Percentiles rank a stretch among this genome's conserved stretches.
Conservation (phyloP, 2,329 filamentous ascomycete species). For the Aspergillus puulaauensis region DNA sequence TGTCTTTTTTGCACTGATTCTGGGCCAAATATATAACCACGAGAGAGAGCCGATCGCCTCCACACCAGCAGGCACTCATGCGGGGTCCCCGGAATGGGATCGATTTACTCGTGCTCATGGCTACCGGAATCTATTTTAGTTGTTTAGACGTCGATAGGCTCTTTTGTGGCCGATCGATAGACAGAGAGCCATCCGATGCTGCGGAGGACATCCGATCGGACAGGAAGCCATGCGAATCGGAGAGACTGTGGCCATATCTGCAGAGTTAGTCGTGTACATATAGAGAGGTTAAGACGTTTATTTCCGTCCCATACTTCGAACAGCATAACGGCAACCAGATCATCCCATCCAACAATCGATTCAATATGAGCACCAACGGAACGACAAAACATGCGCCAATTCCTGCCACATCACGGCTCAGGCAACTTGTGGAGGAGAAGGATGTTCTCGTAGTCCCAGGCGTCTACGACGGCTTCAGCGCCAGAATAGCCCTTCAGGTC, state of each 20-base stretch:
- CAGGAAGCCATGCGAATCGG: neutral
- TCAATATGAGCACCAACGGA: neutral
- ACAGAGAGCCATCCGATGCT: neutral
- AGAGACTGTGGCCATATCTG: neutral
- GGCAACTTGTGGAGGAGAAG: neutral
- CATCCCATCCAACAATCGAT: neutral
- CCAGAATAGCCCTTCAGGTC: constrained; percentile 1
- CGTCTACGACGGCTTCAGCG: constrained; percentile 7
- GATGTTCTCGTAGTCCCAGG: neutral
- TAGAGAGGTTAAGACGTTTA: too few species aligned
- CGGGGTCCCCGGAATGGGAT: neutral
- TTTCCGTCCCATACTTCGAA: too few species aligned
- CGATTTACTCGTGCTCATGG: neutral
- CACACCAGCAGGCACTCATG: neutral
- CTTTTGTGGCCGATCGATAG: neutral
- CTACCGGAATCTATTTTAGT: neutral
- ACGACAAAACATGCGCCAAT: neutral
- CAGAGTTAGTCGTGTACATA: too few species aligned
- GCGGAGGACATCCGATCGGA: neutral
- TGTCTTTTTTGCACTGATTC: too few species aligned
- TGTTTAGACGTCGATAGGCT: neutral
- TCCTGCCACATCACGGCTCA: neutral
- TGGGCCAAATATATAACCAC: neutral
- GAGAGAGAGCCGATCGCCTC: neutral
- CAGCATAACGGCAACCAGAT: too few species aligned